Base-by-base conservation (phyloP, 1,284 basidiomycete species). In the Macrocystidia cucumis region DNA sequence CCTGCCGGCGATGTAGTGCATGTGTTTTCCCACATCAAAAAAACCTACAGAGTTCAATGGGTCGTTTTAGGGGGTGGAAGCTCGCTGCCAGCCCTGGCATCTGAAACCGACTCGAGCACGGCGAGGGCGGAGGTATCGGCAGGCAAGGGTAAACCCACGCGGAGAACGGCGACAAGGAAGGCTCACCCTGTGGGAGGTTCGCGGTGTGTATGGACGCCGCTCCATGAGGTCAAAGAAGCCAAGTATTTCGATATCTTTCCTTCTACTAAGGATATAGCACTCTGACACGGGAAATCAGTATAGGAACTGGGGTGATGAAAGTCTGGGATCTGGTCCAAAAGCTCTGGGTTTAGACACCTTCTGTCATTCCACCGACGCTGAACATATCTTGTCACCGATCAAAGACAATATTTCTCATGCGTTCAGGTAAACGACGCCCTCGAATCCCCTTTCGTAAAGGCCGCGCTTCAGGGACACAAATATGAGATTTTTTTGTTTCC, bases 21-120 rank as follows among this genome's bases (percentile, higher is more conserved):
- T 51, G 65, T 91, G 35, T 97, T 96, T 60, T 89, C 85, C 2
- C 92, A 98, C 55, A 87, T 96, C 52, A 77, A 72, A 49, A 90
- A 95, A 64, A 91, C 85, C 6, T 96, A 95, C 60, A 78, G 86
- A 46, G 71, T 84, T 23, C 72, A 81, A 42, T 83, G 80, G 79
- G 72, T 82, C 26, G 42, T 81, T 18, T 46, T 86, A 27, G 65
- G 72, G 45, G 78, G 80, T 16, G 74, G 60, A 16, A 35, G 45
- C 25, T 46, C 48, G 6, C 64, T 62, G 30, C 74, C 74, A 18
- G 37, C 42, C 17, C 37, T 60, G 19, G 35, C 35, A 27, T 14
- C 24, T 19, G 18, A 34, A 29, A 31, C 11, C 17, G 11, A 17
- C 7, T n/a, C 9, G 12, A 28, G 13, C 9, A 23, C 21, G 20